Evolutionary conservation across 1,284 basidiomycete genomes (phyloP).

Genomic region (Cerrena zonata): DNA sequence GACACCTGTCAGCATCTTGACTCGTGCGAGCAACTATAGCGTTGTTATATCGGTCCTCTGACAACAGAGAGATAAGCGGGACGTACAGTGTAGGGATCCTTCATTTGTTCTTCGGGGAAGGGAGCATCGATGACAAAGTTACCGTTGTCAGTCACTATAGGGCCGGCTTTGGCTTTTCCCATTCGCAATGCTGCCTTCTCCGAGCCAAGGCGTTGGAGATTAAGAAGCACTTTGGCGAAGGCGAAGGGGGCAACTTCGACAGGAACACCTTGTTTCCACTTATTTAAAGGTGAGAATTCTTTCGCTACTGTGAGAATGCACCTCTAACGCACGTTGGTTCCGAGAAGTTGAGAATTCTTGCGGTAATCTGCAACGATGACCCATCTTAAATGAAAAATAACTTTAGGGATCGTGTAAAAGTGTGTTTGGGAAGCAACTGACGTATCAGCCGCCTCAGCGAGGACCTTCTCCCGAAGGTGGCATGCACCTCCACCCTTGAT

Average conservation of each 20-base stretch:
- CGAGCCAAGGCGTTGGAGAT: constrained; percentile 61
- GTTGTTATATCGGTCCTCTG: background rate
- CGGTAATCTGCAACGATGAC: constrained; percentile 94
- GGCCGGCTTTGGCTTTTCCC: constrained; percentile 82
- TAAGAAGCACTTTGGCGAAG: constrained; percentile 78
- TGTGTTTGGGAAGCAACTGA: constrained; percentile 30
- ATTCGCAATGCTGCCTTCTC: constrained; percentile 72
- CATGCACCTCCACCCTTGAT: constrained; percentile 98
- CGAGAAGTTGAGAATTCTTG: constrained; percentile 82
- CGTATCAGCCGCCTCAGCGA: constrained; percentile 92
- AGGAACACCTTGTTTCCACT: constrained; percentile 88
- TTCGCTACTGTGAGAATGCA: too few relatives aligned
- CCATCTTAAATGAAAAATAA: constrained; percentile 64
- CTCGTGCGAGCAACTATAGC: constrained; percentile 57
- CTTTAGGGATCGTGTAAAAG: constrained; percentile 3
- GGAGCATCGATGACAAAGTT: constrained; percentile 94
- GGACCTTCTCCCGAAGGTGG: constrained; percentile 93
- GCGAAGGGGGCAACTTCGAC: constrained; percentile 97
- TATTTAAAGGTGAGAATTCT: too few relatives aligned
- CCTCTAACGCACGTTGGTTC: constrained; percentile 67
- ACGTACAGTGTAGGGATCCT: constrained; percentile 63
- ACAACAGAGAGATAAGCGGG: background rate
- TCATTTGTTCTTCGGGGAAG: constrained; percentile 67
- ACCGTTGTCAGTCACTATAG: constrained; percentile 93
- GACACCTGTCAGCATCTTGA: constrained; percentile 92